Conservation (phyloP, 257 asterid genomes). For the Agastache rugosa region DNA sequence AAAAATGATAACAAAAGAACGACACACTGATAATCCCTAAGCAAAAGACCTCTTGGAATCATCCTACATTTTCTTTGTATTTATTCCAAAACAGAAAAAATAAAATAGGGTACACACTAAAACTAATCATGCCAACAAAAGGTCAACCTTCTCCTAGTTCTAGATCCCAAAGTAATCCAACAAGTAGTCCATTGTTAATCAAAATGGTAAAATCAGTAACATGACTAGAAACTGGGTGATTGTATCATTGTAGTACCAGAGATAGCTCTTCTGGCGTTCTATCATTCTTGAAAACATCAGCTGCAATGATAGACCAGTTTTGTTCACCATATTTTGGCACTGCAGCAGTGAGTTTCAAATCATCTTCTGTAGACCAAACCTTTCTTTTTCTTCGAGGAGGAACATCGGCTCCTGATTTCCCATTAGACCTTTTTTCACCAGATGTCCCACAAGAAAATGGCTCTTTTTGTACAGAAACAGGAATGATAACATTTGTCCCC, state of each 20-base stretch:
- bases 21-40: constrained; percentile 3
- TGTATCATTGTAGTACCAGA: constrained; percentile 53
- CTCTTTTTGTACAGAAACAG: constrained; percentile 66
- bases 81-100: not conserved
- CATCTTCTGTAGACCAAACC: constrained; percentile 73
- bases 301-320: constrained; percentile 67
- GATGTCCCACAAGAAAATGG: constrained; percentile 47
- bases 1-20: not conserved
- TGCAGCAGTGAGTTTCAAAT: constrained; percentile 71
- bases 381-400: constrained; percentile 62
- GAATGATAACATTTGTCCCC: constrained; percentile 62
- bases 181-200: not conserved
- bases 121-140: constrained; percentile 5
- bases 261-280: constrained; percentile 73
- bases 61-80: not conserved
- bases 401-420: constrained; percentile 44
- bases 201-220: not conserved
- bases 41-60: not conserved
- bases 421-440: constrained; percentile 63
- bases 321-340: constrained; percentile 68
- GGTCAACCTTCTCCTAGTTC: not conserved
- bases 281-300: constrained; percentile 67
- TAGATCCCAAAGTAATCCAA: constrained; percentile 10
- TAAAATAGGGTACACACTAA: not conserved
- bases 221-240: constrained; percentile 1